Evolutionary conservation across 2,329 filamentous ascomycete species (phyloP).

Genomic region (Ophiostoma himal-ulmi): DNA sequence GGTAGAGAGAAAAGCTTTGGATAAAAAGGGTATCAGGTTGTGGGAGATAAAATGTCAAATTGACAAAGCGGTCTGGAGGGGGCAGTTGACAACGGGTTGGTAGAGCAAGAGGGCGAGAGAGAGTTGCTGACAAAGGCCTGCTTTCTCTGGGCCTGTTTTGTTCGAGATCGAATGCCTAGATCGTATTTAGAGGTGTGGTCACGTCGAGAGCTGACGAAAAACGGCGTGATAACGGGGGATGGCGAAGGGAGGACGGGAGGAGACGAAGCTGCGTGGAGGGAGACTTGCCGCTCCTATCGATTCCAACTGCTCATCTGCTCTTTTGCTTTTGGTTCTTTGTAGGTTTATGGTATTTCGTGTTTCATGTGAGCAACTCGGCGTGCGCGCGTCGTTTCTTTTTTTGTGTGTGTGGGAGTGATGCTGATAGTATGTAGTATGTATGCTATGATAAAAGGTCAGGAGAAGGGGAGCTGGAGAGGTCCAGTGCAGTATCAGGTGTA

Average conservation of each 20-base stretch:
- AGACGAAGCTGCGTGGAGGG: slow-evolving; percentile 3
- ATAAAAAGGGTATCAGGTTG: background rate
- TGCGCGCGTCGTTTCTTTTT: background rate
- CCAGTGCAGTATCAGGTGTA: background rate
- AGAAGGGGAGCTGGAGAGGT: background rate
- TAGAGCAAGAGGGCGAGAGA: background rate
- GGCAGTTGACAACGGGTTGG: background rate
- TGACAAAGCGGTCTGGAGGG: slow-evolving; percentile 1
- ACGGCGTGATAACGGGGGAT: background rate
- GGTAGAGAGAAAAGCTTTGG: too few species aligned
- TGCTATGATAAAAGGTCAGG: background rate
- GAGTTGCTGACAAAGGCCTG: background rate
- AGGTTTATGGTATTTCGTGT: background rate
- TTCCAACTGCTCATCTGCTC: slow-evolving; percentile 7
- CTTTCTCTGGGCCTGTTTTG: background rate
- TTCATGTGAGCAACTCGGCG: background rate
- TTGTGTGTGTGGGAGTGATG: background rate
- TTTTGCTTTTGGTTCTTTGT: background rate
- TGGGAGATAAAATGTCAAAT: background rate
- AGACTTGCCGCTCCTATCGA: slow-evolving; percentile 7
- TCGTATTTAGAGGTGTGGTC: background rate
- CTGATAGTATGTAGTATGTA: background rate
- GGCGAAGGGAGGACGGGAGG: background rate
- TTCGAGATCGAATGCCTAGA: background rate
- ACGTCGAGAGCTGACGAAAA: background rate